These are phyloP conservation scores for Coleophoma cylindrospora DNA, from an alignment of 2,329 filamentous ascomycete genomes.

Conservation along the genomic window DNA sequence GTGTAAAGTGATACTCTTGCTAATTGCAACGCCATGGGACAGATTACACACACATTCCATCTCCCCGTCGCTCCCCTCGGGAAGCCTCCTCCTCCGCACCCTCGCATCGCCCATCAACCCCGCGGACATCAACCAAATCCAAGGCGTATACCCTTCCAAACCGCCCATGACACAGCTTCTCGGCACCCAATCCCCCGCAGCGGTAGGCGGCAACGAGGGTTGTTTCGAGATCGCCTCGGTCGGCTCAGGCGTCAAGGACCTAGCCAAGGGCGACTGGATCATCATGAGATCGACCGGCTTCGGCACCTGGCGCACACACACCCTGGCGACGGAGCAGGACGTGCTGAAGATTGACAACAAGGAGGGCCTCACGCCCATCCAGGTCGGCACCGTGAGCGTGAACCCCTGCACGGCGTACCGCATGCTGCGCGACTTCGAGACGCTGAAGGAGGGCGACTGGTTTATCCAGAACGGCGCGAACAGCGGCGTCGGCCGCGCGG, in stretches of 20 bases:
- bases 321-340: constrained; percentile 55
- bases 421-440: constrained; percentile 78
- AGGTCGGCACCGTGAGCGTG: constrained; percentile 83
- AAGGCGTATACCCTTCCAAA: constrained; percentile 89
- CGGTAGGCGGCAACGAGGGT: constrained; percentile 85
- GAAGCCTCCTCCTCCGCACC: constrained; percentile 73
- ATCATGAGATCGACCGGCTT: constrained; percentile 79
- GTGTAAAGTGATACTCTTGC: neutral
- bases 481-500: constrained; percentile 83
- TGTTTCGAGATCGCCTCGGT: constrained; percentile 81
- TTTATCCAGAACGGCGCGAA: constrained; percentile 97
- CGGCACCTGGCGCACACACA: constrained; percentile 94
- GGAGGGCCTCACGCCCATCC: constrained; percentile 65
- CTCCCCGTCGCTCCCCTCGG: constrained; percentile 63
- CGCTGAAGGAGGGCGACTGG: constrained; percentile 73
- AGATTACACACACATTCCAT: constrained; percentile 73
- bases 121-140: constrained; percentile 95
- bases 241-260: constrained; percentile 49
- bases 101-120: constrained; percentile 93
- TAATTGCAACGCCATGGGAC: neutral
- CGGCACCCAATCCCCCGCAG: constrained; percentile 70
- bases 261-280: constrained; percentile 85
- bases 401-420: constrained; percentile 95
- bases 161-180: constrained; percentile 72
- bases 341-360: constrained; percentile 68